A percentile compares a stretch with the other conserved stretches of the same genome.
phyloP scores from a whole-genome alignment of 345 rosid species.

The Lepidium aucheri region DNA sequence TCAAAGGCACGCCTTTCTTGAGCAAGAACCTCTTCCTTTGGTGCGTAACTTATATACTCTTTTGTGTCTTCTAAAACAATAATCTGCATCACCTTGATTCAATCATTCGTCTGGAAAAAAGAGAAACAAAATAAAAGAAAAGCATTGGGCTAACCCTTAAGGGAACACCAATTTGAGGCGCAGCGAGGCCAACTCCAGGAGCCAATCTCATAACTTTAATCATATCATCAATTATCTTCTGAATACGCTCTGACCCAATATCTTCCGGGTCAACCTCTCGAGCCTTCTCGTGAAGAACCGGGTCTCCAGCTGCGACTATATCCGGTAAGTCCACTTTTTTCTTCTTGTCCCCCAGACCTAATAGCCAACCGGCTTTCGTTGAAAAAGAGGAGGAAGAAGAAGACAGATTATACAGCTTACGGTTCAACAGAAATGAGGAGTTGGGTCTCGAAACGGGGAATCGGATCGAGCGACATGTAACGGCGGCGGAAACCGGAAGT shows the following conservation, averaged over 20 bases:
- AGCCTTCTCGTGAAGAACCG: constrained; percentile 79
- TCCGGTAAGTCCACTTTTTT: constrained; percentile 50
- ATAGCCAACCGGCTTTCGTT: constrained; percentile 84
- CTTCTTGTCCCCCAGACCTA: constrained; percentile 70
- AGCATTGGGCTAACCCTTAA: constrained; percentile 32
- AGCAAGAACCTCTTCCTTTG: constrained; percentile 60
- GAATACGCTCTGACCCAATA: constrained; percentile 74
- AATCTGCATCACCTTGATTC: constrained; percentile 39
- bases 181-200: constrained; percentile 95
- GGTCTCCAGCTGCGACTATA: constrained; percentile 80
- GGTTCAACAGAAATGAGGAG: not conserved
- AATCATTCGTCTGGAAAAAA: not conserved
- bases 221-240: constrained; percentile 83
- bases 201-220: constrained; percentile 63
- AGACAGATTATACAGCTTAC: constrained; percentile 6
- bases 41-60: constrained; percentile 73
- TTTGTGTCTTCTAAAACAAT: constrained; percentile 82
- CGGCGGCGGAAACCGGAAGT: constrained; percentile 34
- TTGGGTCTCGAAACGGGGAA: constrained; percentile 10
- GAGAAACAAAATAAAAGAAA: not conserved
- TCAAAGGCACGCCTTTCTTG: constrained; percentile 74
- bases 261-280: constrained; percentile 65
- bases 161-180: constrained; percentile 91
- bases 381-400: constrained; percentile 32
- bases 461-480: constrained; percentile 13